These are phyloP conservation scores for Blastosporella zonata DNA, from an alignment of 1,284 basidiomycete genomes.

Conservation along the genomic window DNA sequence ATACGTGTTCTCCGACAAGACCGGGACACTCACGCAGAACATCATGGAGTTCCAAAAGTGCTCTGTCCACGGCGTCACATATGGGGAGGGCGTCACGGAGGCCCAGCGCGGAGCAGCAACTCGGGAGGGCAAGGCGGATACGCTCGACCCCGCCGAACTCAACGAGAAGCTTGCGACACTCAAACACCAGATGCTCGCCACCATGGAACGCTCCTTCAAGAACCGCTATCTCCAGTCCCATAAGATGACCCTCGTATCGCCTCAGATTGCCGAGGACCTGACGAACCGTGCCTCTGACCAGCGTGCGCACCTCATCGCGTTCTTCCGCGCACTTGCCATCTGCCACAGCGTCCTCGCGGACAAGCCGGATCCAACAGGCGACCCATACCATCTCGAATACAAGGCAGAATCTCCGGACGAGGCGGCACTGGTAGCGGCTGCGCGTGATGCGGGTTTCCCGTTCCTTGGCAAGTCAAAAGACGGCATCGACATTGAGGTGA, in stretches of 20 bases:
- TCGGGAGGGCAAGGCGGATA: slow-evolving; percentile 69
- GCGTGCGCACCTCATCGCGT: slow-evolving; percentile 70
- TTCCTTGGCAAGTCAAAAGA: slow-evolving; percentile 81
- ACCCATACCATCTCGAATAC: slow-evolving; percentile 79
- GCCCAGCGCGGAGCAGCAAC: slow-evolving; percentile 91
- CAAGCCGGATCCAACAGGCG: slow-evolving; percentile 57
- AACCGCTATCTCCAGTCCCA: slow-evolving; percentile 85
- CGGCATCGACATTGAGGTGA: slow-evolving; percentile 84
- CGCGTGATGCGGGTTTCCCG: slow-evolving; percentile 90
- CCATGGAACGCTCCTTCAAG: slow-evolving; percentile 78
- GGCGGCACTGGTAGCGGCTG: slow-evolving; percentile 88
- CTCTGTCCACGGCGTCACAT: slow-evolving; percentile 80
- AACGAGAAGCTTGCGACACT: slow-evolving; percentile 58
- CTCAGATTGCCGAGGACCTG: slow-evolving; percentile 78
- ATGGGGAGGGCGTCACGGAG: slow-evolving; percentile 94
- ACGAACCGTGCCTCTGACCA: slow-evolving; percentile 61
- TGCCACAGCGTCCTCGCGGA: slow-evolving; percentile 92
- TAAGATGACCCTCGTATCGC: slow-evolving; percentile 87
- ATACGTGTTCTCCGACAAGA: slow-evolving; percentile 98
- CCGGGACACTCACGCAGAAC: slow-evolving; percentile 94
- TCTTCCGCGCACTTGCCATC: slow-evolving; percentile 89
- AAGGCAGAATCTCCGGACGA: slow-evolving; percentile 97
- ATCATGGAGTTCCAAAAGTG: slow-evolving; percentile 99
- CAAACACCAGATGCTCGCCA: slow-evolving; percentile 78
- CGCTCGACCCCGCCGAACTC: slow-evolving; percentile 70